Evolutionary conservation across 371 early-diverging fungal genomes (phyloP).

Genomic region (Mortierella sp.): DNA sequence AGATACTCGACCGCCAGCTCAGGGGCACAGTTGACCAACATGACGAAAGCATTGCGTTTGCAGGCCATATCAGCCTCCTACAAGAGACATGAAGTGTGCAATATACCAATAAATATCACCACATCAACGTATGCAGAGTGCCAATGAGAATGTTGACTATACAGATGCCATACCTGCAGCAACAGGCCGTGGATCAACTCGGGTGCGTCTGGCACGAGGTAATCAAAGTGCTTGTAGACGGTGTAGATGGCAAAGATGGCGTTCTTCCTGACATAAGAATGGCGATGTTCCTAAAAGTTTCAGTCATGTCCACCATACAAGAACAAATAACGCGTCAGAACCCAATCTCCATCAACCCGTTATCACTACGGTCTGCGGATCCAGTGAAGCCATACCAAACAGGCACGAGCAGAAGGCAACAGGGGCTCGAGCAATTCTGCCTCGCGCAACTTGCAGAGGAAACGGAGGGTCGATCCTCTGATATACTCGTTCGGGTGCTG

Average conservation of each 20-base stretch:
- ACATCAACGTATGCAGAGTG: too few species aligned
- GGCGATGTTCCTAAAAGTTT: constrained; percentile 75
- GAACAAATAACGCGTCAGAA: neutral
- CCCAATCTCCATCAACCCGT: too few species aligned
- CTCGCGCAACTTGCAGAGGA: constrained; percentile 95
- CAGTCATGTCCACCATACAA: too few species aligned
- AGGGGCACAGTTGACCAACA: constrained; percentile 85
- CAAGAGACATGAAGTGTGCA: neutral
- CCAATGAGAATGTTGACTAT: constrained; percentile 1
- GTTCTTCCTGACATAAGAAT: constrained; percentile 97
- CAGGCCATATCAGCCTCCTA: constrained; percentile 93
- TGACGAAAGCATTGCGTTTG: constrained; percentile 94
- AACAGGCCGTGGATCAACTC: constrained; percentile 88
- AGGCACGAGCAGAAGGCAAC: constrained; percentile 88
- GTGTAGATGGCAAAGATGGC: constrained; percentile 94
- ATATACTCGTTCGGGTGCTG: constrained; percentile 99
- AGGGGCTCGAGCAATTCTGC: constrained; percentile 95
- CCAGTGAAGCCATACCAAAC: constrained; percentile 89
- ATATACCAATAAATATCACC: neutral
- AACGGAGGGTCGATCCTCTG: constrained; percentile 94
- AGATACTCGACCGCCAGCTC: constrained; percentile 88
- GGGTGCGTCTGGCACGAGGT: constrained; percentile 96
- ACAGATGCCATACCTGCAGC: constrained; percentile 59
- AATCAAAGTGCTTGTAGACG: constrained; percentile 89
- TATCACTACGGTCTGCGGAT: too few species aligned